Percentiles rank a stretch among this genome's conserved stretches.
phyloP scores from a whole-genome alignment of 257 asterid species.

The Leptodermis oblonga region DNA sequence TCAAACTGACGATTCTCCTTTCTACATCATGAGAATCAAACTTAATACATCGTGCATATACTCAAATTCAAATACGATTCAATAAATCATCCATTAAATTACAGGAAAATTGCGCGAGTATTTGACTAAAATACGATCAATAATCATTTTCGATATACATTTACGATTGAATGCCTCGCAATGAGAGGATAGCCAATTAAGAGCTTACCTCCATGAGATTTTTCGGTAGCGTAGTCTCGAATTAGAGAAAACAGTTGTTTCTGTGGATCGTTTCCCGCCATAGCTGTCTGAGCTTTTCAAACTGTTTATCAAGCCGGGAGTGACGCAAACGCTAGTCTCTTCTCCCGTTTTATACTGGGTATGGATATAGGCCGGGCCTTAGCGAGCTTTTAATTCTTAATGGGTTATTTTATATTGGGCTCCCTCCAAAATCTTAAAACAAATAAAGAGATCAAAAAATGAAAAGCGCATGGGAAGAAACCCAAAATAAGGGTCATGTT shows the following conservation, averaged over 20 bases:
- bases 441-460: background rate
- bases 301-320: background rate
- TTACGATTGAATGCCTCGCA: background rate
- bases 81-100: background rate
- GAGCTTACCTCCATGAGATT: slow-evolving; percentile 67
- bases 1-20: slow-evolving; percentile 49
- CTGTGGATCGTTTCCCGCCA: slow-evolving; percentile 88
- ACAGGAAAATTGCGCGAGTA: background rate
- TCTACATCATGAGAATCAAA: slow-evolving; percentile 31
- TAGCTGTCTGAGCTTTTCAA: slow-evolving; percentile 2
- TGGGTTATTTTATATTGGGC: background rate
- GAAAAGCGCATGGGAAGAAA: no score
- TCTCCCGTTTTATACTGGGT: background rate
- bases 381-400: background rate
- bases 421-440: no score
- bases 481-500: no score
- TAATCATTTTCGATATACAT: background rate
- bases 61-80: background rate
- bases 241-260: slow-evolving; percentile 54
- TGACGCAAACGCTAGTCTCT: background rate
- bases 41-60: background rate
- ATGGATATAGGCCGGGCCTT: background rate
- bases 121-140: background rate
- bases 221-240: slow-evolving; percentile 63
- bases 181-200: background rate